These are phyloP conservation scores for Colletotrichum tabaci DNA, from an alignment of 2,329 filamentous ascomycete species.

Conservation along the genomic window DNA sequence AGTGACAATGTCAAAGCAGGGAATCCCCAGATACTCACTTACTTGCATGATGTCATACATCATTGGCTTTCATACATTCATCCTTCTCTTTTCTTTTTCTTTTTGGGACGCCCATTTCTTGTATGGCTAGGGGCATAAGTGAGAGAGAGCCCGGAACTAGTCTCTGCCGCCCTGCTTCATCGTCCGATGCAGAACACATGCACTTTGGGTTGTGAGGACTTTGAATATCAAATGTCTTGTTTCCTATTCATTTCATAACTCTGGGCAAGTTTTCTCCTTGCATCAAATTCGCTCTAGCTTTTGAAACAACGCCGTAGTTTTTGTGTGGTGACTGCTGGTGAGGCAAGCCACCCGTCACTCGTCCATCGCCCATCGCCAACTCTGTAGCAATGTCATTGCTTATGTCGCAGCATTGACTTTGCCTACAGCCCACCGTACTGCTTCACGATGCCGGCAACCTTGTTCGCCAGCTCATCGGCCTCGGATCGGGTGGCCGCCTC, in stretches of 20 bases:
- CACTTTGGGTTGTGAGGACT: not conserved
- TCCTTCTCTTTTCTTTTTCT: too few species aligned
- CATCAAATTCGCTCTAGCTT: conserved; percentile 22
- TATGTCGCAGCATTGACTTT: not conserved
- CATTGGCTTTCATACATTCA: too few species aligned
- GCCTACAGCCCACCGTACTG: conserved; percentile 61
- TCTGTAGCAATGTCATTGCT: not conserved
- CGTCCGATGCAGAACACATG: not conserved
- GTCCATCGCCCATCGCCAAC: not conserved
- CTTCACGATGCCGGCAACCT: conserved; percentile 83
- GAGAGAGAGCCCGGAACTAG: not conserved
- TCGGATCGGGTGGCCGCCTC: conserved; percentile 92
- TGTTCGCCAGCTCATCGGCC: conserved; percentile 89
- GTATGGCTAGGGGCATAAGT: not conserved
- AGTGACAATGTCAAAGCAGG: not conserved
- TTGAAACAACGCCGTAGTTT: conserved; percentile 20
- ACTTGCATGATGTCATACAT: not conserved
- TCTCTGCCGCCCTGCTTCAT: not conserved
- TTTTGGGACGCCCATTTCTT: too few species aligned
- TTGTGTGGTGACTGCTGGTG: not conserved
- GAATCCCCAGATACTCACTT: not conserved
- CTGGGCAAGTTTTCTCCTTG: not conserved
- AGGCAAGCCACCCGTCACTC: not conserved
- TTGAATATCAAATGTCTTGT: conserved; percentile 26
- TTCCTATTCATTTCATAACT: conserved; percentile 11